Evolutionary conservation across 2,329 filamentous ascomycete species (phyloP).

Genomic region (Colletotrichum sp.): DNA sequence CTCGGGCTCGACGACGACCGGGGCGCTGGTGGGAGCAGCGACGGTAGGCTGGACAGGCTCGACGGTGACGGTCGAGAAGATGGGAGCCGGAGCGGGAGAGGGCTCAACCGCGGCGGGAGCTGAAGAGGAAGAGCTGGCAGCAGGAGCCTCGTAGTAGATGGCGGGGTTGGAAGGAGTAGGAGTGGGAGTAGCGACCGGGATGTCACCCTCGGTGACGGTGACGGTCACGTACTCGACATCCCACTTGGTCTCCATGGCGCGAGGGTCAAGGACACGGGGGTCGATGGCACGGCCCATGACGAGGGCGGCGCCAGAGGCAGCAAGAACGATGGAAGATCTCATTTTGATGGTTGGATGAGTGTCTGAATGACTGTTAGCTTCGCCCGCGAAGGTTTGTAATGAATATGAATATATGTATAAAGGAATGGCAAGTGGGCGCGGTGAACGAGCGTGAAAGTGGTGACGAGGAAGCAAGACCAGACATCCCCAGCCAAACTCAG

Average conservation of each 20-base stretch:
- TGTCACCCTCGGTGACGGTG: slow-evolving; percentile 44
- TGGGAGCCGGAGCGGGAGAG: slow-evolving; percentile 4
- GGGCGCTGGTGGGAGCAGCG: slow-evolving; percentile 24
- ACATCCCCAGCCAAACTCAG: background rate
- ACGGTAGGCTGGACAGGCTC: slow-evolving; percentile 26
- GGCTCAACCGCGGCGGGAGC: background rate
- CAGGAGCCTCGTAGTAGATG: slow-evolving; percentile 11
- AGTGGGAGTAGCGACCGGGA: slow-evolving; percentile 23
- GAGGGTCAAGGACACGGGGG: slow-evolving; percentile 39
- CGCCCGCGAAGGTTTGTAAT: slow-evolving; percentile 15
- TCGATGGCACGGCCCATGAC: slow-evolving; percentile 49
- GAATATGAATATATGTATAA: background rate
- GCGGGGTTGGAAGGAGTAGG: slow-evolving; percentile 22
- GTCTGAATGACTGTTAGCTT: slow-evolving; percentile 23
- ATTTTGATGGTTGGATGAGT: slow-evolving; percentile 39
- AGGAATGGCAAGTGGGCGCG: background rate
- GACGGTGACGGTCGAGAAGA: slow-evolving; percentile 11
- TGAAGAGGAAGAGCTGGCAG: slow-evolving; percentile 11
- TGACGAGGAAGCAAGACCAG: background rate
- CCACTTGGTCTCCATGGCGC: slow-evolving; percentile 43
- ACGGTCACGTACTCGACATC: slow-evolving; percentile 49
- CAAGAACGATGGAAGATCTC: slow-evolving; percentile 54
- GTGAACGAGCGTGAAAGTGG: background rate
- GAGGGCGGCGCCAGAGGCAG: slow-evolving; percentile 50
- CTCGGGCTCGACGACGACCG: slow-evolving; percentile 2